phyloP scores from a whole-genome alignment of 2,329 filamentous ascomycete genomes.

The Hymenoscyphus occultus region DNA sequence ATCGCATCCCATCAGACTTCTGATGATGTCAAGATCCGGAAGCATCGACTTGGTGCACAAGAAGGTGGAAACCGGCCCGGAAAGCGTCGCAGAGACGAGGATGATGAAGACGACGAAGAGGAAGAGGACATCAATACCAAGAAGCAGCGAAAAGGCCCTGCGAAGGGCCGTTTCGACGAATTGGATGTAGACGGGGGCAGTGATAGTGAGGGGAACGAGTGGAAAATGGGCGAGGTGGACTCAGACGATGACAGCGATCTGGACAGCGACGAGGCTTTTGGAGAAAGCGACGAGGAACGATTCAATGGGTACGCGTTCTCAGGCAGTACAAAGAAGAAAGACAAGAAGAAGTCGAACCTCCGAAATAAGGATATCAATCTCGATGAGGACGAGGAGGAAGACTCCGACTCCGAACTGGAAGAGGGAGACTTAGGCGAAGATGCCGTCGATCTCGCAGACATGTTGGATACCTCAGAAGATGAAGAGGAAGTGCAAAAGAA shows the following conservation, averaged over 20 bases:
- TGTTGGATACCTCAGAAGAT: conserved; percentile 34
- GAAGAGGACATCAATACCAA: conserved; percentile 39
- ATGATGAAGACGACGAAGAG: conserved; percentile 44
- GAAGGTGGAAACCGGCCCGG: conserved; percentile 43
- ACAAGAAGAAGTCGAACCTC: conserved; percentile 46
- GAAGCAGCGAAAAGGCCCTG: conserved; percentile 32
- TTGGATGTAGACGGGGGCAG: conserved; percentile 57
- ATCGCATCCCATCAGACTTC: conserved; percentile 59
- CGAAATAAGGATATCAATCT: conserved; percentile 46
- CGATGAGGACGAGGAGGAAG: conserved; percentile 44
- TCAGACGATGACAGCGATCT: conserved; percentile 67
- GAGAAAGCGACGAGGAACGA: conserved; percentile 66
- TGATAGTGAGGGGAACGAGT: conserved; percentile 67
- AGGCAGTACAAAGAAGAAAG: conserved; percentile 52
- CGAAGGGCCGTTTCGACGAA: conserved; percentile 38
- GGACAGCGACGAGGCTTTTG: conserved; percentile 70
- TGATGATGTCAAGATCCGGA: conserved; percentile 50
- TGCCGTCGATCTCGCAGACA: conserved; percentile 36
- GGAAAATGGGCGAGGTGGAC: conserved; percentile 63
- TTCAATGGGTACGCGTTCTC: conserved; percentile 67
- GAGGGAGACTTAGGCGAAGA: conserved; percentile 63
- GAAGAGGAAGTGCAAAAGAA: conserved; percentile 61
- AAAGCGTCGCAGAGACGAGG: conserved; percentile 41
- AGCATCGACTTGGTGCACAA: conserved; percentile 55
- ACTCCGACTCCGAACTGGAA: conserved; percentile 52